These are phyloP conservation scores for Calonectria naviculata DNA, from an alignment of 2,329 filamentous ascomycete species.

Conservation along the genomic window DNA sequence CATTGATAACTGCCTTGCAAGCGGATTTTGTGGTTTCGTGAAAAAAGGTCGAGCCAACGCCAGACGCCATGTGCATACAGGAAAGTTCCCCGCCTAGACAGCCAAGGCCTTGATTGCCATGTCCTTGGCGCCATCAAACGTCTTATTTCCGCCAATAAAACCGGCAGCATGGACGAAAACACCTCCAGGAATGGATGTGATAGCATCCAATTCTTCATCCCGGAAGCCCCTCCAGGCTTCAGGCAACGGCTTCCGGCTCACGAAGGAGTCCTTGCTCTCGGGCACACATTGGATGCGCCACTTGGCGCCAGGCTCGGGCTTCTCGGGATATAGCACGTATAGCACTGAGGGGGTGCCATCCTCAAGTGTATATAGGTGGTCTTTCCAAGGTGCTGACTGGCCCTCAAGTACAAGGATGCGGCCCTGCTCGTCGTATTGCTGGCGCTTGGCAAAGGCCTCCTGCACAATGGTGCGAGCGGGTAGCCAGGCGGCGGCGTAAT, in stretches of 20 bases:
- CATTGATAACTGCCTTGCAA: background rate
- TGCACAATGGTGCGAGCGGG: slow-evolving; percentile 86
- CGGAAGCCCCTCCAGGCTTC: slow-evolving; percentile 92
- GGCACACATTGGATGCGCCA: slow-evolving; percentile 97
- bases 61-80: background rate
- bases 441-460: slow-evolving; percentile 77
- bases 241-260: slow-evolving; percentile 90
- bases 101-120: slow-evolving; percentile 85
- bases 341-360: slow-evolving; percentile 69
- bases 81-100: background rate
- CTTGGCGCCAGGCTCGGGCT: slow-evolving; percentile 77
- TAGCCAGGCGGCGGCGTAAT: slow-evolving; percentile 82
- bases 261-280: slow-evolving; percentile 84
- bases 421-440: slow-evolving; percentile 76
- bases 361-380: slow-evolving; percentile 93
- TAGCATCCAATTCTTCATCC: slow-evolving; percentile 83
- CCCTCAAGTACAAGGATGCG: slow-evolving; percentile 83
- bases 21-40: background rate
- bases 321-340: slow-evolving; percentile 94
- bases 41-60: background rate
- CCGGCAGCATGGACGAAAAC: slow-evolving; percentile 95
- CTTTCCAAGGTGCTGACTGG: slow-evolving; percentile 92
- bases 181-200: slow-evolving; percentile 76
- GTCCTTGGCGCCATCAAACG: slow-evolving; percentile 84
- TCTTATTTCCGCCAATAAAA: slow-evolving; percentile 96